Evolutionary conservation across 345 rosid genomes (phyloP).

Genomic region (Hibiscus trionum): DNA sequence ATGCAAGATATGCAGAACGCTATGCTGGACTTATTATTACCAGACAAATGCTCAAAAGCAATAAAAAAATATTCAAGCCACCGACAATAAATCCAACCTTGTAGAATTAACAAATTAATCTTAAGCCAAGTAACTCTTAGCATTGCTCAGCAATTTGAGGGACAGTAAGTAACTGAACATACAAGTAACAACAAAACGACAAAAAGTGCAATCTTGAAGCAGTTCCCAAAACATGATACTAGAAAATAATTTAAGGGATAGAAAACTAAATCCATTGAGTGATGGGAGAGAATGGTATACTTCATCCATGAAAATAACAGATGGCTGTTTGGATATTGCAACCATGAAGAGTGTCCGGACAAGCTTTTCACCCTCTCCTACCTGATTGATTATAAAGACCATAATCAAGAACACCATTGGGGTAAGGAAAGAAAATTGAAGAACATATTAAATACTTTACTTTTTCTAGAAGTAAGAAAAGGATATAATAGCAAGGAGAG

Average conservation of each 20-base stretch:
- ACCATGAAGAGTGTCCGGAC: conserved; percentile 86
- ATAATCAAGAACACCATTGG: neutral
- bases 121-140: neutral
- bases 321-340: conserved; percentile 89
- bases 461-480: neutral
- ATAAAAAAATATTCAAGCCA: neutral
- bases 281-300: conserved; percentile 32
- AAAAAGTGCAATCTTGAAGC: neutral
- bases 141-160: neutral
- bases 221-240: neutral
- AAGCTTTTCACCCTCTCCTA: conserved; percentile 96
- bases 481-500: neutral
- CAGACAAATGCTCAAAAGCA: neutral
- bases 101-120: neutral
- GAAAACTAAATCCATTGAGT: neutral
- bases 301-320: conserved; percentile 92
- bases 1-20: neutral
- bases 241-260: neutral
- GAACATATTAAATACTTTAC: neutral
- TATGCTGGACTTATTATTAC: neutral
- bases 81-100: neutral
- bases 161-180: neutral
- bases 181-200: neutral
- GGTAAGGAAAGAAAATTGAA: conserved; percentile 3
- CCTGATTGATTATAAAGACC: conserved; percentile 35